Base-by-base conservation (phyloP, 331 rosid species). In the Prunus yedoensis region DNA sequence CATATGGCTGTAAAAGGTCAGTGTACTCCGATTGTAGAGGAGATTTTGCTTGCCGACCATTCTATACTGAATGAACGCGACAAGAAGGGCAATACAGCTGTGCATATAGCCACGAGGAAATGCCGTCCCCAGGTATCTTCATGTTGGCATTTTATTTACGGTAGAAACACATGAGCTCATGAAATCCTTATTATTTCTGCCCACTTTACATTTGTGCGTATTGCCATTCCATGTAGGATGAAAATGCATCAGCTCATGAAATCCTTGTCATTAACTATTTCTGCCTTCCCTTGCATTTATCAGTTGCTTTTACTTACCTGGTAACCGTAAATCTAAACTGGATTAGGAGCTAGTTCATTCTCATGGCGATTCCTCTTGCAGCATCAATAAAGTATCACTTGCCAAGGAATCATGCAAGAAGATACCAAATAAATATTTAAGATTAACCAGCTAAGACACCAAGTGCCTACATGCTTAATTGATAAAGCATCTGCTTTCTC, bases 1-100 rank as follows among this genome's bases (percentile, higher is more conserved):
- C 99, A 95, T 79, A 95, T 95, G 99, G 96, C 99, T 54, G 97
- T 89, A 13, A 95, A 95, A 83, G 99, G 97, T 66, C 89, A 89
- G 85, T 70, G 88, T 74, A 77, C 86, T 53, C 69, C 35, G 21
- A 90, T 86, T 8, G 97, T 92, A 18, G 97, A 95, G 75, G 99
- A 92, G 81, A 82, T 92, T 61, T 76, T 94, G 67, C 84, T 35
- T 43, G 89, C 88, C 43, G 92, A 87, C 79, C 70, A 74, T 21
- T 77, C 91, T 47, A 75, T 92, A 70, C 79, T 95, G 74, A 95
- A 89, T 49, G 97, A 95, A 69, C 86, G 94, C 13, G 99, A 95
- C 85, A 95, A 88, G 88, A 95, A 89, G 92, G 97, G 91, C 30
- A 95, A 88, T 78, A 95, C 97, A 3, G 96, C 94, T 71, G 76